phyloP scores from a whole-genome alignment of 805 yeast genomes.

The Pichia ethanolica region DNA sequence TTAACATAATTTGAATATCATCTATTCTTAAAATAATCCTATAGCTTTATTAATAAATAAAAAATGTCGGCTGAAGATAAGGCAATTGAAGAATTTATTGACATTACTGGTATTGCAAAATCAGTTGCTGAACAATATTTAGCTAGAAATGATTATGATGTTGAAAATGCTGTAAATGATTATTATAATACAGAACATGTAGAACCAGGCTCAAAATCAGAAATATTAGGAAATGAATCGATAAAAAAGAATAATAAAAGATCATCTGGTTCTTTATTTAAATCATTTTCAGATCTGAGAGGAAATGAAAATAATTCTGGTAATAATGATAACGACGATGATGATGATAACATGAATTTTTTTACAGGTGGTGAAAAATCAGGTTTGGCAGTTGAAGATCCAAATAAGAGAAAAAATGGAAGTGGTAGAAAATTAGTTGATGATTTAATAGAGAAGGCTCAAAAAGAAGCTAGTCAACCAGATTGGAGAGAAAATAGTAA shows the following conservation, averaged over 20 bases:
- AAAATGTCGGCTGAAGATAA: conserved; percentile 1
- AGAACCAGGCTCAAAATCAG: conserved; percentile 1
- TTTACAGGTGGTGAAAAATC: conserved; percentile 67
- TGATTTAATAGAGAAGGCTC: conserved; percentile 60
- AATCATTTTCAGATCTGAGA: conserved; percentile 28
- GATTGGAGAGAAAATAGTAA: conserved; percentile 22
- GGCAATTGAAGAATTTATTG: conserved; percentile 10
- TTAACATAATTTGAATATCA: too few species aligned
- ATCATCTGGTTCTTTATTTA: conserved; percentile 16
- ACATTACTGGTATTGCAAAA: conserved; percentile 22
- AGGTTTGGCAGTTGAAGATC: conserved; percentile 73
- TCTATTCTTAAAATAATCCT: too few species aligned
- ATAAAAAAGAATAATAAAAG: conserved; percentile 1
- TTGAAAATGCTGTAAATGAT: conserved; percentile 22
- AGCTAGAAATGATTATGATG: conserved; percentile 22
- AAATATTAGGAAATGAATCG: not conserved
- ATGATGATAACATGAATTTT: conserved; percentile 32
- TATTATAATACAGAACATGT: conserved; percentile 15
- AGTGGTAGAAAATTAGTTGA: conserved; percentile 39
- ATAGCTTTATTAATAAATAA: too few species aligned
- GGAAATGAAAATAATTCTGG: conserved; percentile 16
- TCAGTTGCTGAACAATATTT: conserved; percentile 33
- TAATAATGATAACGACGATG: conserved; percentile 24
- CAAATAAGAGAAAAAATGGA: conserved; percentile 34
- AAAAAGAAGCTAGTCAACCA: conserved; percentile 50